A percentile compares a stretch with the other conserved stretches of the same genome.
phyloP scores from a whole-genome alignment of 192 early-diverging fungal species.

The Coemansia sp. region DNA sequence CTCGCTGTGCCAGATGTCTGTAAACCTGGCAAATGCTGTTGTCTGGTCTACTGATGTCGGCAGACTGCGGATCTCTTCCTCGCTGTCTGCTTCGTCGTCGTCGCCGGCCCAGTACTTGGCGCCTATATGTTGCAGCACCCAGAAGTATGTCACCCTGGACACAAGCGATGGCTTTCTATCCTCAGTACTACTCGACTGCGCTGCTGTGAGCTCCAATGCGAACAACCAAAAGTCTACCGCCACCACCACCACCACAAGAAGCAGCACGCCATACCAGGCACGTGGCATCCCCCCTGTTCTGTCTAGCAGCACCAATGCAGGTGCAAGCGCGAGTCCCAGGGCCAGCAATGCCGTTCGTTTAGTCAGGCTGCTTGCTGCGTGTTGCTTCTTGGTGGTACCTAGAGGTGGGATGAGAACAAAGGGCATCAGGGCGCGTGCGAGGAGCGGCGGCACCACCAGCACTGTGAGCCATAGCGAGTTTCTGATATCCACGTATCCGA shows the following conservation, averaged over 20 bases:
- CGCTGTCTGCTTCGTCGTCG: not conserved
- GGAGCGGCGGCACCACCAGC: not conserved
- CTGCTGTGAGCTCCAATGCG: too few relatives aligned
- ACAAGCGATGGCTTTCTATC: not conserved
- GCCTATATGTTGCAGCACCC: conserved; percentile 24
- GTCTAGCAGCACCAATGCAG: too few relatives aligned
- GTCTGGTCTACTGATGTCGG: conserved; percentile 13
- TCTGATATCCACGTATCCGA: not conserved
- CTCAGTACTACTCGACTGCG: too few relatives aligned
- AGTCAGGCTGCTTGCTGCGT: too few relatives aligned
- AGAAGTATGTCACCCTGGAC: conserved; percentile 37
- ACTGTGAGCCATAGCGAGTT: not conserved
- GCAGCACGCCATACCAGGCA: too few relatives aligned
- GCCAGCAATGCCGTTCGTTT: too few relatives aligned
- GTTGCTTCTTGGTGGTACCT: too few relatives aligned
- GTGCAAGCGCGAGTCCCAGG: too few relatives aligned
- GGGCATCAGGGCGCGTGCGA: not conserved
- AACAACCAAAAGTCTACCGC: too few relatives aligned
- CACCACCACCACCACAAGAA: too few relatives aligned
- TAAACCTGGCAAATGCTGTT: not conserved
- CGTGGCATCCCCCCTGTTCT: too few relatives aligned
- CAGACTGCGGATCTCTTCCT: not conserved
- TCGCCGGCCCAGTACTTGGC: not conserved
- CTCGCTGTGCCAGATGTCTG: conserved; percentile 7
- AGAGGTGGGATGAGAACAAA: not conserved